phyloP scores from a whole-genome alignment of 2,329 filamentous ascomycete species.

The Clonostachys sp. region DNA sequence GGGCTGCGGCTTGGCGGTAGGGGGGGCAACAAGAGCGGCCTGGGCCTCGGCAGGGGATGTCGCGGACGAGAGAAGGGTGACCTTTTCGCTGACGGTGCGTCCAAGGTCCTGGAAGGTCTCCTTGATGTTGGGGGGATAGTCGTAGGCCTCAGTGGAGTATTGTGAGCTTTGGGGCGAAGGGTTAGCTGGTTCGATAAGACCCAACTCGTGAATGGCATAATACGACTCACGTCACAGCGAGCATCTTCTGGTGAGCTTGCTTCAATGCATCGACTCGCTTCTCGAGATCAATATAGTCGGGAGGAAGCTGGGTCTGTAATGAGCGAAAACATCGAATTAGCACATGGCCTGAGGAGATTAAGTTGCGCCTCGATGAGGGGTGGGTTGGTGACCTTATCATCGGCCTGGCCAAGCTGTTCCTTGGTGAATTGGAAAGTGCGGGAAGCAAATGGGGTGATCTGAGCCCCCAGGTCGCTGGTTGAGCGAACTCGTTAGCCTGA shows the following conservation, averaged over 20 bases:
- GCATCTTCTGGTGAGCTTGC: conserved; percentile 94
- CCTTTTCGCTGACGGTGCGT: conserved; percentile 94
- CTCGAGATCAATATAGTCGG: conserved; percentile 97
- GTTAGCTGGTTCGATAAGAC: background rate
- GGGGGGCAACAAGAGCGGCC: conserved; percentile 85
- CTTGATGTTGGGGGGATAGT: conserved; percentile 96
- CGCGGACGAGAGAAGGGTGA: conserved; percentile 81
- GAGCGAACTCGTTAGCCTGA: background rate
- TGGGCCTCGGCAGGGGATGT: conserved; percentile 87
- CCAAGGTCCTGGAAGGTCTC: conserved; percentile 97
- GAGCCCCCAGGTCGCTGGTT: conserved; percentile 60
- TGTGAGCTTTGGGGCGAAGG: conserved; percentile 61
- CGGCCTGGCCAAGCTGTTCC: conserved; percentile 91
- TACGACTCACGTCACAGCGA: conserved; percentile 83
- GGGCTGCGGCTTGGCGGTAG: conserved; percentile 88
- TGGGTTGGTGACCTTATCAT: conserved; percentile 69
- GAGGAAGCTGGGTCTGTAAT: conserved; percentile 82
- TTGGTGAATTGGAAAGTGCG: conserved; percentile 97
- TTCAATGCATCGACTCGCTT: conserved; percentile 98
- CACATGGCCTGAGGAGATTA: background rate
- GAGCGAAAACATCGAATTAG: background rate
- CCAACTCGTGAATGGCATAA: no score
- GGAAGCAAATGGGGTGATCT: conserved; percentile 87
- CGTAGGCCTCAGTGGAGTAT: conserved; percentile 83
- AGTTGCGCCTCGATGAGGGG: no score